Evolutionary conservation across 2,329 filamentous ascomycete species (phyloP), one percentile per base, ranked within the genome.

Genomic region (Nigrospora sphaerica): DNA sequence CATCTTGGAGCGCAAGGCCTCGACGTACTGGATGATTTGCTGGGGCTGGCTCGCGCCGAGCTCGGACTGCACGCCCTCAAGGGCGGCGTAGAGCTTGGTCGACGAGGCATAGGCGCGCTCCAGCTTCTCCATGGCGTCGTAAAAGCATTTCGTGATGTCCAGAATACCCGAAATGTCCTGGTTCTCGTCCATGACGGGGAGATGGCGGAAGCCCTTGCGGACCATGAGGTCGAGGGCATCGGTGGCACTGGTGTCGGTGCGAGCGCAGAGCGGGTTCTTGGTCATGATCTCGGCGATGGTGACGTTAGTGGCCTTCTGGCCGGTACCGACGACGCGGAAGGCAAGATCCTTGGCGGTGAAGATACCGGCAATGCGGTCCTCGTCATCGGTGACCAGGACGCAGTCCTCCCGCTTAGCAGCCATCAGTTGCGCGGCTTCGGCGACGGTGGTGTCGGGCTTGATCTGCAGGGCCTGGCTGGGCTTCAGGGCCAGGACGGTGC

Each of bases 281-380:
- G 93, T 98, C 93, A 98, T 98, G 67, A 98, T 98, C 63, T 97
- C 91, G 55, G 90, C 87, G 63, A 98, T 96, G 18, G 89, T 95
- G 57, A 97, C 82, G 63, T 85, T 88, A 65, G 81, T 85, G 32
- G 93, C 87, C 72, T 95, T 95, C 60, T 91, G 78, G 28, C 93
- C 93, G 46, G 84, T 82, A 46, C 92, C 93, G 23, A 98, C 92
- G 12, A 98, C 93, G 48, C 93, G 84, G 75, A 97, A 98, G 16
- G 93, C 93, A 63, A 98, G 76, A 74, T 98, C 93, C 74, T 98
- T 98, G 55, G 93, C 93, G 1, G 93, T 98, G 67, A 98, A 98
- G 66, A 98, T 98, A 71, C 93, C 93, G 39, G 93, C 88, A 69
- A 98, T 98, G 40, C 93, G 82, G 62, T 98, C 93, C 68, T 98